phyloP scores from a whole-genome alignment of 1,139 yeast genomes.

The Nakaseomyces kungkrabaensis region DNA sequence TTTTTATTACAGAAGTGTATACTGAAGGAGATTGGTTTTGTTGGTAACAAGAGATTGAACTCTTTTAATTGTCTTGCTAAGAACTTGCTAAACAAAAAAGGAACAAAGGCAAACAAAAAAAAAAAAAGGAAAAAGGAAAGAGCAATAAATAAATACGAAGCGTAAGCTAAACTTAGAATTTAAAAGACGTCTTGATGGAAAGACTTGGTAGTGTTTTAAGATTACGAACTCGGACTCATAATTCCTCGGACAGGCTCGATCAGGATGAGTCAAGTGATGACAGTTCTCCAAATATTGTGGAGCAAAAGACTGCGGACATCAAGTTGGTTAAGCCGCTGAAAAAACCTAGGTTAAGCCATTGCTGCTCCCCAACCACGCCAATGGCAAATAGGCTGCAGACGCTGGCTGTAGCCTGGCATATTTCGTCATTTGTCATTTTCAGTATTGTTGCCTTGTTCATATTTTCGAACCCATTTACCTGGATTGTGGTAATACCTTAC shows the following conservation, averaged over 20 bases:
- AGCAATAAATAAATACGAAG: too few relatives aligned
- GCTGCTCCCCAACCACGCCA: slow-evolving; percentile 34
- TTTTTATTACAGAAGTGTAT: too few relatives aligned
- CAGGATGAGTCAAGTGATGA: slow-evolving; percentile 3
- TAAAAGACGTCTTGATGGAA: not conserved
- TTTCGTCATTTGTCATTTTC: slow-evolving; percentile 58
- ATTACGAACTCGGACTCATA: not conserved
- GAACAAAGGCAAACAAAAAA: too few relatives aligned
- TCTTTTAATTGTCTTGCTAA: too few relatives aligned
- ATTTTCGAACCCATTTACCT: slow-evolving; percentile 56
- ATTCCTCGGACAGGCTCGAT: slow-evolving; percentile 1
- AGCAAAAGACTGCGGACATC: not conserved
- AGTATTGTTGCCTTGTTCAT: slow-evolving; percentile 45
- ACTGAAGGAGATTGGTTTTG: too few relatives aligned
- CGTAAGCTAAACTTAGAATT: too few relatives aligned
- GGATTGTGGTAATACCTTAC: slow-evolving; percentile 53
- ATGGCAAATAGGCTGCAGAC: slow-evolving; percentile 56
- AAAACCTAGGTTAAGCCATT: not conserved
- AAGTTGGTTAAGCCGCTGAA: not conserved
- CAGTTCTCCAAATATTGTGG: slow-evolving; percentile 2
- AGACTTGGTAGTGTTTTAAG: not conserved
- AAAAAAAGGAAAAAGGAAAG: too few relatives aligned
- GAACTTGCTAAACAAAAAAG: too few relatives aligned
- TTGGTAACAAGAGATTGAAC: too few relatives aligned
- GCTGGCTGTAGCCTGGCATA: slow-evolving; percentile 65